These are phyloP conservation scores for Anthracocystis panici-leucophaei DNA, from an alignment of 1,284 basidiomycete species.

Conservation along the genomic window DNA sequence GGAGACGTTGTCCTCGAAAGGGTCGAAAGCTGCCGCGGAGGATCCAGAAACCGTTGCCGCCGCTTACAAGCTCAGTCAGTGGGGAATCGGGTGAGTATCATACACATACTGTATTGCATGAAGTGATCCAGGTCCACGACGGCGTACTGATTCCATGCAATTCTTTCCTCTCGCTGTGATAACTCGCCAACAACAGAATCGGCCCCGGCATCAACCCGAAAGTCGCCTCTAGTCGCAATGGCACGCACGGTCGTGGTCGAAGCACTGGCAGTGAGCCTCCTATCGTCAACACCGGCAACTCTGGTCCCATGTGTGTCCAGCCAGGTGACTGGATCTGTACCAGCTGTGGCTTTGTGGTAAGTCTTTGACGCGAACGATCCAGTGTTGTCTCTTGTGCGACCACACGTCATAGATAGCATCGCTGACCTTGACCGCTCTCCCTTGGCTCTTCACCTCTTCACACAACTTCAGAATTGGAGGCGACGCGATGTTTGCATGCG, in stretches of 20 bases:
- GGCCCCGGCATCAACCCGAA: slow-evolving; percentile 62
- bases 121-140: neutral
- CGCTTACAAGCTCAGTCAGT: slow-evolving; percentile 43
- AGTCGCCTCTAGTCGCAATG: slow-evolving; percentile 22
- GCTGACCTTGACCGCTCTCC: no score
- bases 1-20: slow-evolving; percentile 39
- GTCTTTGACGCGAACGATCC: neutral
- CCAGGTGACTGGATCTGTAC: slow-evolving; percentile 90
- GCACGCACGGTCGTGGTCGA: slow-evolving; percentile 14
- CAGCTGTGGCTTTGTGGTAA: slow-evolving; percentile 74
- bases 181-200: slow-evolving; percentile 16
- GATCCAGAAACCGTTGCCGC: slow-evolving; percentile 46
- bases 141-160: no score
- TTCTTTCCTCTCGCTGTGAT: neutral
- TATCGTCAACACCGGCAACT: slow-evolving; percentile 85
- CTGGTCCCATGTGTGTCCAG: slow-evolving; percentile 84
- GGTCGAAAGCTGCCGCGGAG: slow-evolving; percentile 49
- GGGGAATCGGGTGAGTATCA: slow-evolving; percentile 45
- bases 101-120: neutral
- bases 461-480: slow-evolving; percentile 75
- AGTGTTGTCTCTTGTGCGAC: neutral
- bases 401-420: no score
- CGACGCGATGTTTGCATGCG: slow-evolving; percentile 87
- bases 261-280: slow-evolving; percentile 48
- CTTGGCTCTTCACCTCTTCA: neutral